These are phyloP conservation scores for Whalleya microplaca DNA, from an alignment of 2,329 filamentous ascomycete genomes.

Conservation along the genomic window DNA sequence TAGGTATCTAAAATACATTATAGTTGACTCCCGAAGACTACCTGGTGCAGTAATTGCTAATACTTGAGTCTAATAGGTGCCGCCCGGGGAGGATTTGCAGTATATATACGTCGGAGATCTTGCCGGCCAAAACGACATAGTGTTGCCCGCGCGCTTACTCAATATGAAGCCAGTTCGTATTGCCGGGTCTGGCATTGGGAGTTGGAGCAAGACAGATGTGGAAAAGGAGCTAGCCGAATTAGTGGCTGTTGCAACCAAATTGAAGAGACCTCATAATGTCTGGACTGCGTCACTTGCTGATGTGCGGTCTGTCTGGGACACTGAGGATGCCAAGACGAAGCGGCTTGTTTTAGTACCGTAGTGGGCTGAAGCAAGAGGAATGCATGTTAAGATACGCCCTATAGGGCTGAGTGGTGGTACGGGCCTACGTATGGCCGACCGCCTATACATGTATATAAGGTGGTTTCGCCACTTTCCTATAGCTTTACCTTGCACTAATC, in stretches of 20 bases:
- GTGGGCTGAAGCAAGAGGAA: too few relatives aligned
- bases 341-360: slow-evolving; percentile 16
- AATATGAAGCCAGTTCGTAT: slow-evolving; percentile 9
- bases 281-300: slow-evolving; percentile 12
- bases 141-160: slow-evolving; percentile 7
- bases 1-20: too few relatives aligned
- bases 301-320: slow-evolving; percentile 11
- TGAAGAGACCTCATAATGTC: slow-evolving; percentile 9
- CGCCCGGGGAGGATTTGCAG: not conserved
- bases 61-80: too few relatives aligned
- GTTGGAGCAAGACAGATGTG: slow-evolving; percentile 8
- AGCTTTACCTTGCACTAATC: too few relatives aligned
- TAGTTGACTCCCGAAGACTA: too few relatives aligned
- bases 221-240: slow-evolving; percentile 7
- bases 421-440: too few relatives aligned
- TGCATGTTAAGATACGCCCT: too few relatives aligned
- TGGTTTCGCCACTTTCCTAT: too few relatives aligned
- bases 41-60: too few relatives aligned
- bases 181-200: slow-evolving; percentile 13
- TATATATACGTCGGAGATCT: slow-evolving; percentile 1
- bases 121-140: slow-evolving; percentile 6
- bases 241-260: slow-evolving; percentile 3
- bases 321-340: slow-evolving; percentile 10
- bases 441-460: too few relatives aligned
- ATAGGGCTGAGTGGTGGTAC: too few relatives aligned